Evolutionary conservation across 352 stramenopile genomes (phyloP).

Genomic region (Phytophthora uliginosa): DNA sequence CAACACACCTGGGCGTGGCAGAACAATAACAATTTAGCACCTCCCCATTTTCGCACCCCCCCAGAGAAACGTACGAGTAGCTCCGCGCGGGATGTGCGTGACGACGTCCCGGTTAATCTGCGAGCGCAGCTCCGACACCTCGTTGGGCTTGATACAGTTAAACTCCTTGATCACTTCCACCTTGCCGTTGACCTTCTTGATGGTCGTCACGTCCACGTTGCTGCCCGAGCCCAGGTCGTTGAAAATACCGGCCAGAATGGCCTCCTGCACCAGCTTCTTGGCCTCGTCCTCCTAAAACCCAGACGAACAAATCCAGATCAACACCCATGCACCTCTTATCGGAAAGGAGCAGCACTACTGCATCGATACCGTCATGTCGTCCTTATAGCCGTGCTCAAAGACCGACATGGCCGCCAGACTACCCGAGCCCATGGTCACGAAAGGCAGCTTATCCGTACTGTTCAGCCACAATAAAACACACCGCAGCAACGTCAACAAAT

Average conservation of each 20-base stretch:
- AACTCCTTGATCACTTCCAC: slow-evolving; percentile 91
- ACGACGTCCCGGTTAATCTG: slow-evolving; percentile 89
- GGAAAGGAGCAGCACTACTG: neutral
- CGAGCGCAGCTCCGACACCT: slow-evolving; percentile 89
- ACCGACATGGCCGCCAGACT: slow-evolving; percentile 98
- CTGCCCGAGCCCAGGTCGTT: slow-evolving; percentile 98
- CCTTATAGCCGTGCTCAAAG: slow-evolving; percentile 96
- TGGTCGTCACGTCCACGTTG: slow-evolving; percentile 98
- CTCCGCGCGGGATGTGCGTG: slow-evolving; percentile 83
- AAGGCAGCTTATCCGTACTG: slow-evolving; percentile 97
- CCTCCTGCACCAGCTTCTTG: slow-evolving; percentile 97
- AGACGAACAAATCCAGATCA: neutral
- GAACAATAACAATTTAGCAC: slow-evolving; percentile 6
- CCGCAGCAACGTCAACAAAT: neutral
- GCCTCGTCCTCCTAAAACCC: slow-evolving; percentile 92
- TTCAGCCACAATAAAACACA: slow-evolving; percentile 8
- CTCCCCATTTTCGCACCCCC: neutral
- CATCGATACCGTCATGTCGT: slow-evolving; percentile 89
- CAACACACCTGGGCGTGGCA: slow-evolving; percentile 56
- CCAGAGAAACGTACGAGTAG: slow-evolving; percentile 67
- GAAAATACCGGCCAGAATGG: slow-evolving; percentile 98
- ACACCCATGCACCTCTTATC: neutral
- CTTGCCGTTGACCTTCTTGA: slow-evolving; percentile 91
- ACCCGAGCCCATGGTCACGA: slow-evolving; percentile 99
- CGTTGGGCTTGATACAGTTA: slow-evolving; percentile 95